Evolutionary conservation across 345 rosid species (phyloP).

Genomic region (Isatis tinctoria): DNA sequence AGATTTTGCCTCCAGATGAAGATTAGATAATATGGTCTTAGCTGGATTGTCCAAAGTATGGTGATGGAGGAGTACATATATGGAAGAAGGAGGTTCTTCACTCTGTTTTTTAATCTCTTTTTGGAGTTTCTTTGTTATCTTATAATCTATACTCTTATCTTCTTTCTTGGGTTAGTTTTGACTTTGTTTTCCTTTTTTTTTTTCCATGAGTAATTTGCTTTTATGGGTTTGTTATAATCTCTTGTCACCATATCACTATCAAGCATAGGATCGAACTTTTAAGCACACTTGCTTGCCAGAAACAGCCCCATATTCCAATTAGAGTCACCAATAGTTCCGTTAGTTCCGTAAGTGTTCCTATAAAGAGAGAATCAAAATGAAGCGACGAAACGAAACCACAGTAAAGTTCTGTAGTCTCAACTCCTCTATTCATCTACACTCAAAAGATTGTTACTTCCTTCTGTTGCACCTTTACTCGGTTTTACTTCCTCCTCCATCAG

Average conservation of each 20-base stretch:
- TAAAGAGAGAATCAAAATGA: neutral
- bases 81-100: no score
- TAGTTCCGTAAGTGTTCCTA: neutral
- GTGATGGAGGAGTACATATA: no score
- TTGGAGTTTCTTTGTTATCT: no score
- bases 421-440: neutral
- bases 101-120: no score
- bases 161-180: no score
- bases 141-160: no score
- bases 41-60: no score
- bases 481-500: neutral
- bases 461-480: neutral
- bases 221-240: no score
- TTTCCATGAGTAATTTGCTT: no score
- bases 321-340: neutral
- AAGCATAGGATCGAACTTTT: neutral
- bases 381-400: neutral
- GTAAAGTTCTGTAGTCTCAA: neutral
- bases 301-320: neutral
- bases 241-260: neutral
- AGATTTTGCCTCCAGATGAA: no score
- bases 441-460: neutral
- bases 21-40: no score
- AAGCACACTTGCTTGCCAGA: neutral
- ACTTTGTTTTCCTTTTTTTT: no score